Evolutionary conservation across 805 yeast species (phyloP).

Genomic region (Metschnikowia similis): DNA sequence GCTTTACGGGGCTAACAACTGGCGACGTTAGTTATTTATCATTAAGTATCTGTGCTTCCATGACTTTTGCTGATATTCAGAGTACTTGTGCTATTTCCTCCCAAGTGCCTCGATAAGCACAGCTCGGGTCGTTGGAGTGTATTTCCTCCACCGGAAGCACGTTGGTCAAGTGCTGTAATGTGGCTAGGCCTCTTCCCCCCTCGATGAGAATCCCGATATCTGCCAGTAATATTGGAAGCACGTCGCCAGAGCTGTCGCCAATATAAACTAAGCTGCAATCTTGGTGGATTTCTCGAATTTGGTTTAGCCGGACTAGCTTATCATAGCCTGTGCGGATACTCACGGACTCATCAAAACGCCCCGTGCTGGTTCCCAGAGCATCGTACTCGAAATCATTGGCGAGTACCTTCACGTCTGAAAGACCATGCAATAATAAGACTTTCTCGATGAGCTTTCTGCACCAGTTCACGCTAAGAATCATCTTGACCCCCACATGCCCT

Average conservation of each 20-base stretch:
- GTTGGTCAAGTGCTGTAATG: neutral
- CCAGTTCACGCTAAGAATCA: conserved; percentile 62
- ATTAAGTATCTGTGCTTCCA: neutral
- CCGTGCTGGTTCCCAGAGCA: conserved; percentile 24
- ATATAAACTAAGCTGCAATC: conserved; percentile 37
- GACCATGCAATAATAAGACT: conserved; percentile 21
- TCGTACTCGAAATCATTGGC: conserved; percentile 51
- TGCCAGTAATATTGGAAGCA: conserved; percentile 39
- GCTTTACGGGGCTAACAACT: conserved; percentile 16
- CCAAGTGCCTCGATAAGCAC: conserved; percentile 6
- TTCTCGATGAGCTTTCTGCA: conserved; percentile 44
- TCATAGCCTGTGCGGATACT: conserved; percentile 52
- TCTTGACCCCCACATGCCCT: conserved; percentile 28
- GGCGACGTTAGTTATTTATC: conserved; percentile 11
- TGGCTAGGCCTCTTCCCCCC: conserved; percentile 19
- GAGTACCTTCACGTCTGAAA: conserved; percentile 27
- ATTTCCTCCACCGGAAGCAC: neutral
- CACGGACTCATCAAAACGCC: conserved; percentile 19
- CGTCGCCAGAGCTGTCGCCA: conserved; percentile 65
- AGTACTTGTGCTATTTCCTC: neutral
- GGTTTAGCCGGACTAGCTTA: conserved; percentile 30
- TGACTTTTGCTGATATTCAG: neutral
- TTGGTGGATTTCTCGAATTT: conserved; percentile 7
- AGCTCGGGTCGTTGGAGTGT: neutral
- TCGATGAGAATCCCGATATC: conserved; percentile 45